A percentile compares a stretch with the other conserved stretches of the same genome.
These are phyloP conservation scores for Alternaria atra DNA, from an alignment of 2,329 filamentous ascomycete species.

Conservation along the genomic window DNA sequence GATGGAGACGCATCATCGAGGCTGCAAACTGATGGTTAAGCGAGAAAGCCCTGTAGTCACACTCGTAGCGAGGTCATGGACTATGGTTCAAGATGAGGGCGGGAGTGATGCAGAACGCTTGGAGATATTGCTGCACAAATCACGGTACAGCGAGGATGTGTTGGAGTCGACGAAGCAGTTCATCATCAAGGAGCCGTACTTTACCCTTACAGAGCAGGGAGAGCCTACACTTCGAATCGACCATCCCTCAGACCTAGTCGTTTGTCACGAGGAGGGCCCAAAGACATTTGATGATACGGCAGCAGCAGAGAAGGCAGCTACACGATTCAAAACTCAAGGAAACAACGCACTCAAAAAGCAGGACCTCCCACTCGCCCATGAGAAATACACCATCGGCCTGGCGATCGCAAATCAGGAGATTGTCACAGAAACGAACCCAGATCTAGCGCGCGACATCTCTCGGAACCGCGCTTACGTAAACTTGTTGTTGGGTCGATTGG, in stretches of 20 bases:
- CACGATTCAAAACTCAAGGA: slow-evolving; percentile 49
- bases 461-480: slow-evolving; percentile 49
- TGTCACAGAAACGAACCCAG: slow-evolving; percentile 22
- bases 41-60: slow-evolving; percentile 40
- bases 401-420: slow-evolving; percentile 31
- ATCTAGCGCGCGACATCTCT: slow-evolving; percentile 45
- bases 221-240: slow-evolving; percentile 61
- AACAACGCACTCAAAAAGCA: slow-evolving; percentile 41
- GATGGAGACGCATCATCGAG: slow-evolving; percentile 55
- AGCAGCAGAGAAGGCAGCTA: slow-evolving; percentile 42
- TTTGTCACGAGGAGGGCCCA: slow-evolving; percentile 46
- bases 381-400: slow-evolving; percentile 44
- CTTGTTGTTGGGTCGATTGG: slow-evolving; percentile 37
- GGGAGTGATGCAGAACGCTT: slow-evolving; percentile 49
- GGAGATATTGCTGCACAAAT: slow-evolving; percentile 38
- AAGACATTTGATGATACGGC: slow-evolving; percentile 36
- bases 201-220: slow-evolving; percentile 55
- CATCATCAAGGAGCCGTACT: slow-evolving; percentile 65
- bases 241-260: slow-evolving; percentile 61
- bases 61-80: slow-evolving; percentile 44
- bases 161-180: slow-evolving; percentile 49
- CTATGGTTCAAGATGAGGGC: slow-evolving; percentile 48
- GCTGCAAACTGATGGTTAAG: slow-evolving; percentile 47
- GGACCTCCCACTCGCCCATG: slow-evolving; percentile 50
- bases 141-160: slow-evolving; percentile 43